Evolutionary conservation across 176 grass and related monocot genomes (phyloP), one percentile per base, ranked within the genome.

Genomic region (Alloteropsis semialata): DNA sequence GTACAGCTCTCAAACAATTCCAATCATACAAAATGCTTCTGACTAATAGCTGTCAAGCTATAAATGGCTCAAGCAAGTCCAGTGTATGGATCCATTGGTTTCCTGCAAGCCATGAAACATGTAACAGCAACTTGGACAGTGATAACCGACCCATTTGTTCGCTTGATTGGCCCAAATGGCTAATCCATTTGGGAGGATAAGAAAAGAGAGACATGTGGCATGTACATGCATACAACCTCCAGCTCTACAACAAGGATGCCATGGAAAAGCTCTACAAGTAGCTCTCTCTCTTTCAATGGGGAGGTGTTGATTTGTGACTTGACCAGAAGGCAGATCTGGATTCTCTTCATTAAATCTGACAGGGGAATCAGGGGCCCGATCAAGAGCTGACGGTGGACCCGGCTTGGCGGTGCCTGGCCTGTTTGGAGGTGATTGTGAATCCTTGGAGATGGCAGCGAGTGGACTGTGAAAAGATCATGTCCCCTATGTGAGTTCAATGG

Each of bases 61-160:
- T 79, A 58, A 79, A 84, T 72, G 25, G 66, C 19, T 84, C 34
- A 36, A 36, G 34, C 55, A 32, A 49, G 57, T 37, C n/a, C 75
- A 88, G 68, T 66, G 74, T 61, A 68, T 84, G 87, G 81, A 5
- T 75, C 13, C 51, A 75, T 34, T 48, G 69, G 69, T 89, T 75
- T 84, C 87, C 82, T 84, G 76, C 60, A 80, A 45, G 69, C 32
- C 81, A 84, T 84, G 87, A 75, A 84, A 75, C 69, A 14, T 50
- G 67, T 29, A 88, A 67, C 72, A 54, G 81, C 87, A 79, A 68
- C 76, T 1, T 84, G 86, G 59, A 65, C 71, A 84, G 32, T 41
- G 44, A 33, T 56, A 29, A 56, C 34, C 37, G 4, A 69, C 29
- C 33, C 33, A 41, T 55, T 56, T 68, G 15, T 21, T 55, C 19